phyloP scores from a whole-genome alignment of 78 protist species.

The Dictyostelium capitatum region DNA sequence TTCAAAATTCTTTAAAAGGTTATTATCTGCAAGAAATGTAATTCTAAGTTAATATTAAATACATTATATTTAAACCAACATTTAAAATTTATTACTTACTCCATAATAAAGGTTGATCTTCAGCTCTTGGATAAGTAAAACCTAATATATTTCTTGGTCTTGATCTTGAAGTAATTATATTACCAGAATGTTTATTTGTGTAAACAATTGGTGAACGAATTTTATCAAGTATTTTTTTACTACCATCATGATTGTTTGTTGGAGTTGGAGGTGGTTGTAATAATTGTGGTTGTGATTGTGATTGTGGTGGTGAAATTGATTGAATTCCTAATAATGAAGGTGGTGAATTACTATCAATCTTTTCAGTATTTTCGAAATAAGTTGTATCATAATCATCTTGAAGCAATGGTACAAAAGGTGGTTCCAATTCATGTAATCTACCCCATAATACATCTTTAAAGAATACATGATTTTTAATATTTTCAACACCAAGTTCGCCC shows the following conservation, averaged over 20 bases:
- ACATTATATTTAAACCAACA: no score
- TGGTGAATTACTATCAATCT: not conserved
- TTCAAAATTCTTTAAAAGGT: constrained; percentile 21
- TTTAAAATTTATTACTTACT: not conserved
- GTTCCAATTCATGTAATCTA: constrained; percentile 58
- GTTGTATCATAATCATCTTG: constrained; percentile 61
- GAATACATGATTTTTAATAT: constrained; percentile 92
- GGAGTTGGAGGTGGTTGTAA: not conserved
- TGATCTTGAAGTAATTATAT: constrained; percentile 13
- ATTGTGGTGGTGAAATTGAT: not conserved
- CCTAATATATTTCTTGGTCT: constrained; percentile 68
- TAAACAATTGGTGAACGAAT: constrained; percentile 42
- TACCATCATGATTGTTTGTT: not conserved
- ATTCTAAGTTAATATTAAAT: not conserved
- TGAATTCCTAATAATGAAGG: not conserved
- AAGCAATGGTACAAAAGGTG: constrained; percentile 83
- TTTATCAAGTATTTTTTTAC: not conserved
- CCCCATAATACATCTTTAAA: constrained; percentile 93
- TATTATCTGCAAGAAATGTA: not conserved
- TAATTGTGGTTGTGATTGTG: not conserved
- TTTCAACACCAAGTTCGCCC: constrained; percentile 83
- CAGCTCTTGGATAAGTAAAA: constrained; percentile 68
- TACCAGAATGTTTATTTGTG: constrained; percentile 54
- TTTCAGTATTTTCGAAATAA: constrained; percentile 64
- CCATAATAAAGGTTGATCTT: constrained; percentile 57